A percentile compares a stretch with the other conserved stretches of the same genome.
These are phyloP conservation scores for Fusarium mundagurra DNA, from an alignment of 2,329 filamentous ascomycete species.

Conservation along the genomic window DNA sequence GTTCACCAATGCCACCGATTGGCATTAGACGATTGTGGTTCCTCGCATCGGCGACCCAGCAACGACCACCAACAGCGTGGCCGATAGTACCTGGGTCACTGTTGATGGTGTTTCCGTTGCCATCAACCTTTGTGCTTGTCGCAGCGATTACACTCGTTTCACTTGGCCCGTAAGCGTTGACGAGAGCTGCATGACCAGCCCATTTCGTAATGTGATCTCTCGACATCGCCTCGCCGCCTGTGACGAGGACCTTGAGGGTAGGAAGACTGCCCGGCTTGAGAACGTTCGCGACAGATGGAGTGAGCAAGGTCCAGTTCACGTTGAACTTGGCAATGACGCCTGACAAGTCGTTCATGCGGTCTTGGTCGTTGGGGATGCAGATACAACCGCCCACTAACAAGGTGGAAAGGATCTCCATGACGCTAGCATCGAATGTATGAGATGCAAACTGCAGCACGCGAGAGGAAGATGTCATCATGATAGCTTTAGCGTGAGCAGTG, in stretches of 20 bases:
- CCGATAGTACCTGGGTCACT: conserved; percentile 10
- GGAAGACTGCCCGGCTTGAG: conserved; percentile 21
- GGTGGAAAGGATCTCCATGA: conserved; percentile 37
- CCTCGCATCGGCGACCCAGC: conserved; percentile 3
- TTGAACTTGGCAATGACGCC: conserved; percentile 9
- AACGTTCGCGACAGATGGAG: conserved; percentile 25
- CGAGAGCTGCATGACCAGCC: conserved; percentile 12
- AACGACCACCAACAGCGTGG: conserved; percentile 4
- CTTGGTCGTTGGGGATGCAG: conserved; percentile 23
- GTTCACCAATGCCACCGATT: conserved; percentile 5
- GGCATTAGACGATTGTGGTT: conserved; percentile 24
- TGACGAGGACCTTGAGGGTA: conserved; percentile 6
- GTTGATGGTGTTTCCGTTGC: background rate
- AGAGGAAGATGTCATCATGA: conserved; percentile 6
- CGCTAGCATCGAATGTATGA: conserved; percentile 23
- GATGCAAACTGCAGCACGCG: conserved; percentile 33
- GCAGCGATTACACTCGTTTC: conserved; percentile 14
- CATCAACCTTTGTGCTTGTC: conserved; percentile 6
- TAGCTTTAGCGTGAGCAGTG: conserved; percentile 27
- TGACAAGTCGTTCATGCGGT: conserved; percentile 28
- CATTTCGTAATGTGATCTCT: conserved; percentile 20
- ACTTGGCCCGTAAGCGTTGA: conserved; percentile 33
- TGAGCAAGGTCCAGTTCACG: conserved; percentile 31
- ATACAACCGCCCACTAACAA: conserved; percentile 34
- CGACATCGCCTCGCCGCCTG: conserved; percentile 26